These are phyloP conservation scores for Exutisphaerella laricina DNA, from an alignment of 2,329 filamentous ascomycete species.

Conservation along the genomic window DNA sequence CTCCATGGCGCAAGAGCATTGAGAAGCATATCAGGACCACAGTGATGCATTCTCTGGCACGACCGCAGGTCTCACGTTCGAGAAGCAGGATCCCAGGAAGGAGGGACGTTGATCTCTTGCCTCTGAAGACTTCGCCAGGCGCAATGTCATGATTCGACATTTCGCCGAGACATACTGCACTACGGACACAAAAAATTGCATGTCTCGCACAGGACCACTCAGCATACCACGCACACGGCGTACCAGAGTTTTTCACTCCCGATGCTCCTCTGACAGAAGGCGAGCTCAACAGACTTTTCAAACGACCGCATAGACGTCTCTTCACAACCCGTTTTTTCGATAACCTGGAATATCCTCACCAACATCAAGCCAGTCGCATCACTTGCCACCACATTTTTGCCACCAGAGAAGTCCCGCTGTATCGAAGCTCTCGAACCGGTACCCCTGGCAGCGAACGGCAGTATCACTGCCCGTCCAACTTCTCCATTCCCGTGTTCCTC, in stretches of 20 bases:
- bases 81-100: background rate
- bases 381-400: slow-evolving; percentile 11
- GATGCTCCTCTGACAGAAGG: slow-evolving; percentile 7
- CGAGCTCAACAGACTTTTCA: slow-evolving; percentile 10
- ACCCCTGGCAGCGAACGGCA: background rate
- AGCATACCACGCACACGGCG: background rate
- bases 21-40: slow-evolving; percentile 1
- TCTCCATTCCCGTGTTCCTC: background rate
- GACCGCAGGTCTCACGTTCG: background rate
- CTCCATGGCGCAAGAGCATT: background rate
- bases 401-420: slow-evolving; percentile 14
- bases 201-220: background rate
- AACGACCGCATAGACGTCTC: slow-evolving; percentile 9
- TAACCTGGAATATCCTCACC: slow-evolving; percentile 17
- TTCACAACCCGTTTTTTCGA: slow-evolving; percentile 12
- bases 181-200: background rate
- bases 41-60: slow-evolving; percentile 1
- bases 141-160: background rate
- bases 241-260: slow-evolving; percentile 6
- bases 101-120: background rate
- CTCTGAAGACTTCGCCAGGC: background rate
- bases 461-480: background rate
- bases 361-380: slow-evolving; percentile 10
- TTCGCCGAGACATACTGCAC: slow-evolving; percentile 2
- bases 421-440: slow-evolving; percentile 13